Evolutionary conservation across 2,329 filamentous ascomycete genomes (phyloP).

Genomic region (Xylaria digitata): DNA sequence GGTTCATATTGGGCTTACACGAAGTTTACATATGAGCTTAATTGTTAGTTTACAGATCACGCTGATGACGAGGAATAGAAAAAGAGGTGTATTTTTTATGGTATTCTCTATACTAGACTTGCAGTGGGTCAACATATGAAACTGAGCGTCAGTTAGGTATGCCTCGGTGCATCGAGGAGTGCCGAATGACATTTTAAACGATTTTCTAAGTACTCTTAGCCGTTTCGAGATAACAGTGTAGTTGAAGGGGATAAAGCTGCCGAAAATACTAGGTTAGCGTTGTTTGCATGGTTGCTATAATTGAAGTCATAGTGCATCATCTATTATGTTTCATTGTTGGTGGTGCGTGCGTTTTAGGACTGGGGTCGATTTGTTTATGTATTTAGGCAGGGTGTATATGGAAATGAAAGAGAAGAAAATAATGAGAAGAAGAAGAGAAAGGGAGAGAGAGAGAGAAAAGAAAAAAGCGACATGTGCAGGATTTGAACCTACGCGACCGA

Average conservation of each 20-base stretch:
- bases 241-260: constrained; percentile 23
- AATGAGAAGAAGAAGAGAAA: too few relatives aligned
- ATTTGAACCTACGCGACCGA: constrained; percentile 50
- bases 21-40: background rate
- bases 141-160: too few relatives aligned
- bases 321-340: background rate
- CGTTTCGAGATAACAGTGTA: constrained; percentile 15
- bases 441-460: too few relatives aligned
- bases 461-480: constrained; percentile 44
- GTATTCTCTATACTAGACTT: too few relatives aligned
- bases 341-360: too few relatives aligned
- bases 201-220: constrained; percentile 10
- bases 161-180: background rate
- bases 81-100: too few relatives aligned
- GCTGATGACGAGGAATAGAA: background rate
- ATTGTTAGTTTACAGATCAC: background rate
- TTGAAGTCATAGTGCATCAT: constrained; percentile 17
- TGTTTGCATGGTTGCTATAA: background rate
- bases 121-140: too few relatives aligned
- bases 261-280: constrained; percentile 39
- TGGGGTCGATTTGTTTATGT: too few relatives aligned
- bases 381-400: too few relatives aligned
- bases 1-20: background rate
- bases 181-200: background rate
- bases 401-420: too few relatives aligned